phyloP scores from a whole-genome alignment of 1,284 basidiomycete genomes.

The Pyrrhoderma noxium region DNA sequence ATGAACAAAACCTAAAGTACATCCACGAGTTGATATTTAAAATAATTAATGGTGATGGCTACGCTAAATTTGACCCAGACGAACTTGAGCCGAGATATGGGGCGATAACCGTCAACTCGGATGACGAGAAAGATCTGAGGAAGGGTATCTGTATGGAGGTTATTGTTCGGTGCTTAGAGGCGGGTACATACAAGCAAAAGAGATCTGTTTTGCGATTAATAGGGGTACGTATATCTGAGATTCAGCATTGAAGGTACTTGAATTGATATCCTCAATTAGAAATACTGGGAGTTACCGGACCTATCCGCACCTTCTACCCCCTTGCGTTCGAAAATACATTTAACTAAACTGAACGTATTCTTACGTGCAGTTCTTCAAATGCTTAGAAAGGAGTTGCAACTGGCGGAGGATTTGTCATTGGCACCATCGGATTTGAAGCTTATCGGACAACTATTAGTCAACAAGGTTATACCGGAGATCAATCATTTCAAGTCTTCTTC shows the following conservation, averaged over 20 bases:
- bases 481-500: constrained; percentile 28
- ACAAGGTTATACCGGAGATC: constrained; percentile 43
- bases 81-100: constrained; percentile 34
- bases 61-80: constrained; percentile 26
- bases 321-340: constrained; percentile 28
- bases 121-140: constrained; percentile 26
- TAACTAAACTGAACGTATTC: constrained; percentile 37
- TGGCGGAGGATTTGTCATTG: too few species aligned
- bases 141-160: constrained; percentile 33
- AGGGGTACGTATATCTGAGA: constrained; percentile 7
- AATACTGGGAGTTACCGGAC: constrained; percentile 40
- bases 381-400: too few species aligned
- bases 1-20: constrained; percentile 24
- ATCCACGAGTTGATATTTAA: constrained; percentile 26
- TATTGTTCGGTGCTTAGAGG: constrained; percentile 30
- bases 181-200: constrained; percentile 26
- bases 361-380: constrained; percentile 31
- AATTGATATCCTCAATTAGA: constrained; percentile 21
- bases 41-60: constrained; percentile 25
- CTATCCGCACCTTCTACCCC: constrained; percentile 26
- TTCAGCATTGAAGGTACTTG: not conserved
- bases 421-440: constrained; percentile 17
- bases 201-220: constrained; percentile 27
- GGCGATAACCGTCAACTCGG: constrained; percentile 25
- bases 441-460: constrained; percentile 38